These are phyloP conservation scores for Spongospora subterranea DNA, from an alignment of 208 protist genomes.

Conservation along the genomic window DNA sequence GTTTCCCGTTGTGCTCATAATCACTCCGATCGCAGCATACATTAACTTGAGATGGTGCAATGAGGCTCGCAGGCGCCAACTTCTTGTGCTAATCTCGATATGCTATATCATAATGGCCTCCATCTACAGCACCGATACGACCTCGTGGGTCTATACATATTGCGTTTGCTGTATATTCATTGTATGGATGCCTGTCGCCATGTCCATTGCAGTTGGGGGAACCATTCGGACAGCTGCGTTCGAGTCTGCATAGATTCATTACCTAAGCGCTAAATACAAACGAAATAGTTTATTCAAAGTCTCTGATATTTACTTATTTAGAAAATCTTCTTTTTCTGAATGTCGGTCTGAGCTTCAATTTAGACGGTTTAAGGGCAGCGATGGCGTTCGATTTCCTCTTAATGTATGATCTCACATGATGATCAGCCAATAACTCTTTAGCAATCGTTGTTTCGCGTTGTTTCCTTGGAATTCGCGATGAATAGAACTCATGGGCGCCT, in stretches of 20 bases:
- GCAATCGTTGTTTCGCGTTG: conserved; percentile 11
- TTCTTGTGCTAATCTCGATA: neutral
- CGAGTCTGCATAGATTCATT: neutral
- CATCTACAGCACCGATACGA: neutral
- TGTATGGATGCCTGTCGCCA: neutral
- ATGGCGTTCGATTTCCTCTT: conserved; percentile 11
- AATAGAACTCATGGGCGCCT: conserved; percentile 47
- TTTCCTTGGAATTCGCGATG: neutral
- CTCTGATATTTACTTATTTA: too few relatives aligned
- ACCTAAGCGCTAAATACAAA: too few relatives aligned
- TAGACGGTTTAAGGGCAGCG: neutral
- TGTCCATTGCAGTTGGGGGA: neutral
- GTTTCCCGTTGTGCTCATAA: neutral
- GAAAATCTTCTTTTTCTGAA: too few relatives aligned
- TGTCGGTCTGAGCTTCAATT: conserved; percentile 24
- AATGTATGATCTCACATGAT: neutral
- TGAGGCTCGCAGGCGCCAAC: neutral
- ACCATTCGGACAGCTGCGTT: neutral
- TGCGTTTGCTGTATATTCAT: neutral
- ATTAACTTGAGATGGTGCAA: neutral
- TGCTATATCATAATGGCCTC: neutral
- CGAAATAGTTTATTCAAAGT: too few relatives aligned
- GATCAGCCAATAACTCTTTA: conserved; percentile 37
- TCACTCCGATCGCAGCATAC: neutral
- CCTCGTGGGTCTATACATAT: neutral